phyloP scores from a whole-genome alignment of 306 rosid genomes.

The Canavalia ensiformis region DNA sequence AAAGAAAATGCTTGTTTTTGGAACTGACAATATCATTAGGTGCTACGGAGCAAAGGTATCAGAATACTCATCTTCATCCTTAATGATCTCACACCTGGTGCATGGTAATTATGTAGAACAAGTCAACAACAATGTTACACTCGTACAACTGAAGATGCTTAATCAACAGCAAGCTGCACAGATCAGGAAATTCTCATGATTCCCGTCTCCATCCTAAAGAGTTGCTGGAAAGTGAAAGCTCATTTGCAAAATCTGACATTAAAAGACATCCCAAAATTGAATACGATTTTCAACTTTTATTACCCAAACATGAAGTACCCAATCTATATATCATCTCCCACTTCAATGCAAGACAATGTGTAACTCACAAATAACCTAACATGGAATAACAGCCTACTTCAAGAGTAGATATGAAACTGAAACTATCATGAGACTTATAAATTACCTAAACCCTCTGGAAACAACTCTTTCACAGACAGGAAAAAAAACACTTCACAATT shows the following conservation, averaged over 20 bases:
- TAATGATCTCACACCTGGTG: background rate
- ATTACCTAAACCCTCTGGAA: background rate
- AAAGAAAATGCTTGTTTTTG: too few species aligned
- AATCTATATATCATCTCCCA: background rate
- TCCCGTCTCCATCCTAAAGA: background rate
- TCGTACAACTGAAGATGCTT: background rate
- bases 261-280: background rate
- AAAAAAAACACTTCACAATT: background rate
- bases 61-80: constrained; percentile 12
- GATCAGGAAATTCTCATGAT: background rate
- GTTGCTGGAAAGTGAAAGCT: background rate
- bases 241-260: background rate
- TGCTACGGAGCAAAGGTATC: background rate
- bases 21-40: too few species aligned
- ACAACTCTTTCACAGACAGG: background rate
- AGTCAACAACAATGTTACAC: background rate
- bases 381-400: background rate
- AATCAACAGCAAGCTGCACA: constrained; percentile 33
- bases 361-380: background rate
- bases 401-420: constrained; percentile 12
- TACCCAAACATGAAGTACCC: background rate
- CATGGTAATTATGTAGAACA: background rate
- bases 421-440: background rate
- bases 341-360: background rate
- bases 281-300: background rate